A percentile compares a stretch with the other conserved stretches of the same genome.
Conservation (phyloP, 768 basidiomycete species). For the Lactarius tabidus region DNA sequence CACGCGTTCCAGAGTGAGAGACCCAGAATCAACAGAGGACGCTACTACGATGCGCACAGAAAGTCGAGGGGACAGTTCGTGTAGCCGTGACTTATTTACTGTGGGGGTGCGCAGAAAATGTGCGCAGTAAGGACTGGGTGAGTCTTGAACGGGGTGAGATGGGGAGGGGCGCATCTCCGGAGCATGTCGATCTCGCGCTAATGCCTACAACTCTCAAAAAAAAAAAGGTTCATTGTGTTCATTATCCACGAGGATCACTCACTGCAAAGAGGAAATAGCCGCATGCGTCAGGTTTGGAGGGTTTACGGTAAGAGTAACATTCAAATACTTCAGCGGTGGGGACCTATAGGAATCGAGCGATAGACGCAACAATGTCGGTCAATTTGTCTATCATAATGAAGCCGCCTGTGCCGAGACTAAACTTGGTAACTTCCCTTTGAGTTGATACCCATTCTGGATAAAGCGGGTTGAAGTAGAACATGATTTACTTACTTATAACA, state of each 20-base stretch:
- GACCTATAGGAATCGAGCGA: slow-evolving; percentile 85
- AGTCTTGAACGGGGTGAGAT: background rate
- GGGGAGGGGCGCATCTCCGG: slow-evolving; percentile 61
- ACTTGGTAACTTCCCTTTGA: slow-evolving; percentile 85
- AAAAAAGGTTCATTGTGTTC: slow-evolving; percentile 99
- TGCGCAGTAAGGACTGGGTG: background rate
- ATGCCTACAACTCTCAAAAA: slow-evolving; percentile 86
- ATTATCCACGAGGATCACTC: slow-evolving; percentile 99
- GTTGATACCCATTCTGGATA: slow-evolving; percentile 91
- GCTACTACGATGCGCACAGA: too few relatives aligned
- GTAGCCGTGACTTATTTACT: slow-evolving; percentile 92
- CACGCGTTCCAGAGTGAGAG: too few relatives aligned
- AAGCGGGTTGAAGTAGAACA: background rate
- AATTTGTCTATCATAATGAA: slow-evolving; percentile 99
- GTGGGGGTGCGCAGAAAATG: slow-evolving; percentile 10
- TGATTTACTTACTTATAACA: slow-evolving; percentile 38
- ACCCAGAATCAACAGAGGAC: too few relatives aligned
- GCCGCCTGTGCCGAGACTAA: slow-evolving; percentile 98
- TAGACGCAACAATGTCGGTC: slow-evolving; percentile 90
- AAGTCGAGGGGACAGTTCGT: too few relatives aligned
- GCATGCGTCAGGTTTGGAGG: slow-evolving; percentile 62
- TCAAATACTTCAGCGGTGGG: background rate
- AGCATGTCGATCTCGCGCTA: slow-evolving; percentile 97
- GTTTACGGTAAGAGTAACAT: background rate
- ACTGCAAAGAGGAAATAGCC: slow-evolving; percentile 89